Evolutionary conservation across 2,329 filamentous ascomycete species (phyloP).

Genomic region (Zymoseptoria tritici): DNA sequence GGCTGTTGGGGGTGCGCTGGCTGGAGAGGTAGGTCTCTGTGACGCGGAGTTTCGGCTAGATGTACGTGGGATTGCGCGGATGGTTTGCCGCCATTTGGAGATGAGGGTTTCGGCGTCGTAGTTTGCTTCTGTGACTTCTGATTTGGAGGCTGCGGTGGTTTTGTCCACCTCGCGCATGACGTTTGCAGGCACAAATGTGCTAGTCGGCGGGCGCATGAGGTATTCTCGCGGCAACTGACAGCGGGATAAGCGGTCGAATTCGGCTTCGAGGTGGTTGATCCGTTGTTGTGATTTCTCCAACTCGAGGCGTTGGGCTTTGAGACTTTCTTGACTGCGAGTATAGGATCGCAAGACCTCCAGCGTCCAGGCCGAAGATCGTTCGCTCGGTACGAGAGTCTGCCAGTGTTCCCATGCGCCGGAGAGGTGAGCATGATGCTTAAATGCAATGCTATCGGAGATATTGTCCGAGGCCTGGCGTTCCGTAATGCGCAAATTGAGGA

Average conservation of each 20-base stretch:
- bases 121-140: slow-evolving; percentile 14
- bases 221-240: slow-evolving; percentile 30
- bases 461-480: slow-evolving; percentile 25
- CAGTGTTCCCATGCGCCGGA: slow-evolving; percentile 72
- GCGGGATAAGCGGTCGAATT: slow-evolving; percentile 28
- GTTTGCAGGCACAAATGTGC: slow-evolving; percentile 31
- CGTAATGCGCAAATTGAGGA: slow-evolving; percentile 26
- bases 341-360: slow-evolving; percentile 41
- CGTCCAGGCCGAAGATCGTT: slow-evolving; percentile 39
- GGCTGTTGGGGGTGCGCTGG: neutral
- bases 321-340: slow-evolving; percentile 34
- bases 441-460: slow-evolving; percentile 53
- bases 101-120: slow-evolving; percentile 26
- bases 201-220: slow-evolving; percentile 28
- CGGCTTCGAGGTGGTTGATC: slow-evolving; percentile 34
- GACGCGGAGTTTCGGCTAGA: neutral
- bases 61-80: slow-evolving; percentile 18
- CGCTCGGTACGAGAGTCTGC: slow-evolving; percentile 53
- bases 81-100: slow-evolving; percentile 22
- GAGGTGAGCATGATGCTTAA: slow-evolving; percentile 65
- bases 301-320: slow-evolving; percentile 31
- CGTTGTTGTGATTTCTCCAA: slow-evolving; percentile 36
- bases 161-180: slow-evolving; percentile 30
- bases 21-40: neutral
- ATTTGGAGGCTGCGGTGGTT: slow-evolving; percentile 3